phyloP scores from a whole-genome alignment of 768 basidiomycete species.

The Glaciozyma antarctica region DNA sequence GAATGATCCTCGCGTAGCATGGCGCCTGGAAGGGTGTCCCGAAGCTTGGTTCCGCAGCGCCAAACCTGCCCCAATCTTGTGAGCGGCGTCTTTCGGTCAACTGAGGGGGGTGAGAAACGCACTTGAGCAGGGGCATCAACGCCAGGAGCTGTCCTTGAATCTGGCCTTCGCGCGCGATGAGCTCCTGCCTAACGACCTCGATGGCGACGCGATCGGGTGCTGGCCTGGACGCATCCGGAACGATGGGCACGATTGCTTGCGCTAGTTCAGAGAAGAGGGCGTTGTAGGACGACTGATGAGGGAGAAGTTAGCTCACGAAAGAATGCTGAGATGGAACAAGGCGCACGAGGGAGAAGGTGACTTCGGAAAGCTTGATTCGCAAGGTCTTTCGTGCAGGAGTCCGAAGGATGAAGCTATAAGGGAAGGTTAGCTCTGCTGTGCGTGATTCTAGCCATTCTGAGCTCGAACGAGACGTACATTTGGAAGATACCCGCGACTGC shows the following conservation, averaged over 20 bases:
- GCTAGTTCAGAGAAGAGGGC: background rate
- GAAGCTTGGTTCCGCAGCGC: constrained; percentile 33
- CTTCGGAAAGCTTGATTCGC: constrained; percentile 27
- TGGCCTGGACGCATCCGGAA: constrained; percentile 25
- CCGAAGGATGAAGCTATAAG: constrained; percentile 32
- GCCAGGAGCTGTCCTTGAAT: constrained; percentile 35
- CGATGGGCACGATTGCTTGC: background rate
- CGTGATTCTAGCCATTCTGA: background rate
- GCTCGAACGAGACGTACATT: background rate
- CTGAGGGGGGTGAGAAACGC: background rate
- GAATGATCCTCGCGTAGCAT: constrained; percentile 21
- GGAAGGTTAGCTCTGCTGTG: background rate
- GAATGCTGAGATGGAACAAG: constrained; percentile 2
- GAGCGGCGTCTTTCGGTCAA: background rate
- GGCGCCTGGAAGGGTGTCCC: constrained; percentile 30
- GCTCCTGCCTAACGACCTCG: constrained; percentile 29
- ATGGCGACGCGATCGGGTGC: constrained; percentile 23
- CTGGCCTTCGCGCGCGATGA: constrained; percentile 34
- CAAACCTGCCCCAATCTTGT: constrained; percentile 29
- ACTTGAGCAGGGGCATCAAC: constrained; percentile 34
- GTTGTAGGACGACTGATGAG: background rate
- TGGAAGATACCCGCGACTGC: constrained; percentile 37
- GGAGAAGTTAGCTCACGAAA: background rate
- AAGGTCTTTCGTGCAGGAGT: constrained; percentile 36
- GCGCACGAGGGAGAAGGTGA: constrained; percentile 16